phyloP scores from a whole-genome alignment of 2,329 filamentous ascomycete species.

The Pseudopyrenochaeta lycopersici region DNA sequence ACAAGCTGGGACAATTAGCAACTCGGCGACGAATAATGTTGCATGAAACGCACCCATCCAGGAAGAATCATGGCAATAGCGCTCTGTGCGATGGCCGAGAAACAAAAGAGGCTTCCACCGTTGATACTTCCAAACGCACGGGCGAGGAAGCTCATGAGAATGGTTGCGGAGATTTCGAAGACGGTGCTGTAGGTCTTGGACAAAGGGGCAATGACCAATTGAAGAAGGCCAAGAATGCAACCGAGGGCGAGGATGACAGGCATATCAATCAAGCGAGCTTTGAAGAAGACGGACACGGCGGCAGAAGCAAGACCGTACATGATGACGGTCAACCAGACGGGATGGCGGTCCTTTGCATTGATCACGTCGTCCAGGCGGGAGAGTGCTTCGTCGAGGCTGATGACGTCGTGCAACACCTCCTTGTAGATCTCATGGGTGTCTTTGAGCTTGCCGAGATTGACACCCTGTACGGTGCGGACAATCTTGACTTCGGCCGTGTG shows the following conservation, averaged over 20 bases:
- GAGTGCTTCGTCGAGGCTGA: conserved; percentile 75
- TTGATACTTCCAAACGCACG: conserved; percentile 58
- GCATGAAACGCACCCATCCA: conserved; percentile 45
- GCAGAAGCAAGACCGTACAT: conserved; percentile 79
- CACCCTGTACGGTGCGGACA: conserved; percentile 72
- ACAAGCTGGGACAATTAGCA: conserved; percentile 41
- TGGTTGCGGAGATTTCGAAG: conserved; percentile 58
- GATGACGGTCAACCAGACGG: conserved; percentile 61
- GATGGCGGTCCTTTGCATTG: conserved; percentile 63
- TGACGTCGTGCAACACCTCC: conserved; percentile 76
- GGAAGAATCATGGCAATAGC: conserved; percentile 61
- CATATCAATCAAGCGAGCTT: conserved; percentile 78
- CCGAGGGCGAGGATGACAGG: conserved; percentile 80
- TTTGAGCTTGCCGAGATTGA: conserved; percentile 76
- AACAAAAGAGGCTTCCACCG: conserved; percentile 55
- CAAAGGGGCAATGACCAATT: conserved; percentile 75
- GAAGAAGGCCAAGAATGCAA: conserved; percentile 75
- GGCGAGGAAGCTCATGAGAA: conserved; percentile 58
- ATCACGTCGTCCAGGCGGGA: conserved; percentile 69
- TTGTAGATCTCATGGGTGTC: conserved; percentile 82
- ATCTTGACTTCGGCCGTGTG: conserved; percentile 83
- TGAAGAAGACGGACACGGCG: conserved; percentile 80
- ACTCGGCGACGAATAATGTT: background rate
- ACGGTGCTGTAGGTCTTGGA: conserved; percentile 72
- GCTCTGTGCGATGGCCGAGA: conserved; percentile 59